Percentiles rank a stretch among this genome's conserved stretches.
These are phyloP conservation scores for Erythrobasidium hasegawianum DNA, from an alignment of 1,284 basidiomycete species.

Conservation along the genomic window DNA sequence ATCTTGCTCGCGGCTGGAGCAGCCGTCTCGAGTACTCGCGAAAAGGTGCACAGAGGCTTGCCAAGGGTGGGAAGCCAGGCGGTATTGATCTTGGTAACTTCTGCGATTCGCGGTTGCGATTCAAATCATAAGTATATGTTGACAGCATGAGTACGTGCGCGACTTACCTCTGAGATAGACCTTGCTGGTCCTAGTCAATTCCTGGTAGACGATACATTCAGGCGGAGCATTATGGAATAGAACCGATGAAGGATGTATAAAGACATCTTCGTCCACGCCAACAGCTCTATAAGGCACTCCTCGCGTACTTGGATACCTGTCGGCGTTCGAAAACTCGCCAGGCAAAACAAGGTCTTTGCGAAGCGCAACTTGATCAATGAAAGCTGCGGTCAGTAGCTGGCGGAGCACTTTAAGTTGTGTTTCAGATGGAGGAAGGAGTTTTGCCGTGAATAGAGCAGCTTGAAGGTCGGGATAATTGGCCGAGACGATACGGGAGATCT, in stretches of 20 bases:
- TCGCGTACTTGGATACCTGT: conserved; percentile 67
- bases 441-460: conserved; percentile 57
- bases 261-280: conserved; percentile 80
- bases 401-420: conserved; percentile 82
- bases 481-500: conserved; percentile 77
- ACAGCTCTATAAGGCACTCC: conserved; percentile 81
- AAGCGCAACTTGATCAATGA: conserved; percentile 93
- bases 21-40: conserved; percentile 66
- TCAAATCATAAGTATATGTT: too few relatives aligned
- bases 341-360: conserved; percentile 70
- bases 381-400: conserved; percentile 82
- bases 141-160: too few relatives aligned
- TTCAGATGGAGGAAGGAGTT: conserved; percentile 66
- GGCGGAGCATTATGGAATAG: conserved; percentile 70
- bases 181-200: conserved; percentile 68
- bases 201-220: conserved; percentile 81
- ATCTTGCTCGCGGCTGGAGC: background rate
- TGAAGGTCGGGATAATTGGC: conserved; percentile 63
- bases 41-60: conserved; percentile 76
- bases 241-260: conserved; percentile 83
- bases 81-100: conserved; percentile 78
- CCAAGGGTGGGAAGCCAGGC: conserved; percentile 83
- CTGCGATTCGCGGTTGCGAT: too few relatives aligned
- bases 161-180: conserved; percentile 73
- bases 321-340: conserved; percentile 51